phyloP scores from a whole-genome alignment of 2,329 filamentous ascomycete species.

The Mycosphaerella arachidis region DNA sequence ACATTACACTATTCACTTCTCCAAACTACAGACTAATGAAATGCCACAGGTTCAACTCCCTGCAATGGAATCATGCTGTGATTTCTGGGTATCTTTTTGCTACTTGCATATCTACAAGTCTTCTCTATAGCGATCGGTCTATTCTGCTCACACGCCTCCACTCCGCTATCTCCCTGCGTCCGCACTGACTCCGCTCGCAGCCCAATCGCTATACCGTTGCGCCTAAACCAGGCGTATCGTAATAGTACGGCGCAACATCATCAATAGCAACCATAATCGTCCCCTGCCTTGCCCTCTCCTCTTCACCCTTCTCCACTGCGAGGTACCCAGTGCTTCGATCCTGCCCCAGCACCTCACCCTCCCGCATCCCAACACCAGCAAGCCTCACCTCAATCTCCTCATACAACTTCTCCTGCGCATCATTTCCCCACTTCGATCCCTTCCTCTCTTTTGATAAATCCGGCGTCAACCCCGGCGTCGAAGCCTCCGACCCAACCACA shows the following conservation, averaged over 20 bases:
- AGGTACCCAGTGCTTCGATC: no score
- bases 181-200: no score
- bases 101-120: not conserved
- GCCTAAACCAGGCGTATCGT: not conserved
- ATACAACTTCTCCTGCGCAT: constrained; percentile 23
- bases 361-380: not conserved
- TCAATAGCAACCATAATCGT: not conserved
- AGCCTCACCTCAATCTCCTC: constrained; percentile 12
- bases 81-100: not conserved
- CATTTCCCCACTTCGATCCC: constrained; percentile 11
- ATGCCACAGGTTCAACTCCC: not conserved
- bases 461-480: not conserved
- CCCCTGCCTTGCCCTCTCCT: not conserved
- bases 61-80: not conserved
- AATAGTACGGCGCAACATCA: not conserved
- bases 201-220: no score
- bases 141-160: not conserved
- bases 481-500: not conserved
- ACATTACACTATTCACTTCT: not conserved
- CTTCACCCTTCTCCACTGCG: no score
- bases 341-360: not conserved
- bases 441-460: not conserved
- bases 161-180: not conserved
- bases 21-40: not conserved
- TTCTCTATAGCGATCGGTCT: not conserved